Percentiles rank a stretch among this genome's conserved stretches.
phyloP scores from a whole-genome alignment of 345 rosid genomes.

The Theobroma cacao region DNA sequence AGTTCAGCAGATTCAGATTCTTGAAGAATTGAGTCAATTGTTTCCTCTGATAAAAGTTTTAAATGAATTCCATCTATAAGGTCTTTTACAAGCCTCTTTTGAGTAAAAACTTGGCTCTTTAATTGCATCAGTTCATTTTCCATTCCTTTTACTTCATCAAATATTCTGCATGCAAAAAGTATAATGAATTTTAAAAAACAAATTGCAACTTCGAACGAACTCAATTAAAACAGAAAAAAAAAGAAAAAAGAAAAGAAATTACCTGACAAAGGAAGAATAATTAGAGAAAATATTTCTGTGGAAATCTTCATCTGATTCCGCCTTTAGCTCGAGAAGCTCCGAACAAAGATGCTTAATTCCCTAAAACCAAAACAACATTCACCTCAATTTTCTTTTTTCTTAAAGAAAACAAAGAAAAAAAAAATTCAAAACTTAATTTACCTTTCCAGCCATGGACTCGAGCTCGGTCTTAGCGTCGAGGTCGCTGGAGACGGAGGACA shows the following conservation, averaged over 20 bases:
- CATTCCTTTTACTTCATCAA: slow-evolving; percentile 44
- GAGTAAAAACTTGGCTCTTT: slow-evolving; percentile 38
- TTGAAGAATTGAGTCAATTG: slow-evolving; percentile 22
- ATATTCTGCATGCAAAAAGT: slow-evolving; percentile 34
- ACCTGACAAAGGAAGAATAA: slow-evolving; percentile 53
- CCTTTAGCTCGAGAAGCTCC: slow-evolving; percentile 58
- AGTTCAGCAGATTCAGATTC: slow-evolving; percentile 30
- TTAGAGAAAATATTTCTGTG: slow-evolving; percentile 37
- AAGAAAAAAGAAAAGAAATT: neutral
- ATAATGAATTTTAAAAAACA: neutral
- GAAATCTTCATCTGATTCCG: slow-evolving; percentile 57
- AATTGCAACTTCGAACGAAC: neutral
- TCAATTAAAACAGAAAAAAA: neutral
- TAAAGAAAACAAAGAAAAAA: neutral
- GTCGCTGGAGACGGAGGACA: slow-evolving; percentile 33
- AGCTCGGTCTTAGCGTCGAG: slow-evolving; percentile 35
- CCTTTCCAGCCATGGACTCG: slow-evolving; percentile 47
- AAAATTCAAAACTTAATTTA: neutral
- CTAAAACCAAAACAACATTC: slow-evolving; percentile 22
- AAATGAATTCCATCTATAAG: slow-evolving; percentile 32
- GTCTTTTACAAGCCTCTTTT: slow-evolving; percentile 42
- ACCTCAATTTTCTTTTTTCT: neutral
- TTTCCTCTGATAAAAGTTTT: slow-evolving; percentile 29
- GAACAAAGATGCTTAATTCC: slow-evolving; percentile 56
- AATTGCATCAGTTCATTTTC: slow-evolving; percentile 43